Evolutionary conservation across 1,139 yeast species (phyloP), one percentile per base, ranked within the genome.

Genomic region (Protomyces gravidus): DNA sequence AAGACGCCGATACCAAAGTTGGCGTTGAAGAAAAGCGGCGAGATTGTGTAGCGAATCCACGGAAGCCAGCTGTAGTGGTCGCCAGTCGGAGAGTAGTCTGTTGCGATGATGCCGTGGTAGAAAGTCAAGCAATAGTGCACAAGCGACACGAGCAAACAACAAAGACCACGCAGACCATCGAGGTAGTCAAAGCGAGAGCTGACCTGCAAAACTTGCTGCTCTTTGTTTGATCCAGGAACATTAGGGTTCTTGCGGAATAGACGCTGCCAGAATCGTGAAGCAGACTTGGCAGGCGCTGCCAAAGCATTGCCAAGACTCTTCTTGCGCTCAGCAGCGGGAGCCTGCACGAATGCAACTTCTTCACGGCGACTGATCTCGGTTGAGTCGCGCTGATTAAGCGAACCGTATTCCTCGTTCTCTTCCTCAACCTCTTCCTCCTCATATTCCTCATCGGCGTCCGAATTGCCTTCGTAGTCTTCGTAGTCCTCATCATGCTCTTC

Each of bases 1-100:
- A 53, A 53, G 51, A 53, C 47, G n/a, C 47, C 58, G 30, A 53
- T 46, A 17, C 51, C 58, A 25, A 53, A 53, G 28, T 53, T 53
- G 51, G 51, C 58, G 21, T 53, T 53, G 51, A 53, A 46, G 40
- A 53, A 53, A 32, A 53, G 17, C 21, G 58, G 58, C 11, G 21
- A 13, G 46, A 53, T 36, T n/a, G 51, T 33, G 36, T 33, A 46
- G 11, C 58, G 46, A 19, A 53, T 33, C 27, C 27, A 53, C 11
- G 47, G 26, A n/a, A 53, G 46, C 33, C 32, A 53, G 13, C 17
- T 5, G 51, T 53, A 53, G 19, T 53, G 49, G 36, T 17, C 36
- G 15, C 42, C 50, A 4, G 46, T 39, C 7, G 28, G 36, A 3
- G 42, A 28, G 36, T 19, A 28, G 21, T 50, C 53, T 5, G 42